Conservation (phyloP, 2,329 filamentous ascomycete species). For the Tolypocladium ovalisporum region DNA sequence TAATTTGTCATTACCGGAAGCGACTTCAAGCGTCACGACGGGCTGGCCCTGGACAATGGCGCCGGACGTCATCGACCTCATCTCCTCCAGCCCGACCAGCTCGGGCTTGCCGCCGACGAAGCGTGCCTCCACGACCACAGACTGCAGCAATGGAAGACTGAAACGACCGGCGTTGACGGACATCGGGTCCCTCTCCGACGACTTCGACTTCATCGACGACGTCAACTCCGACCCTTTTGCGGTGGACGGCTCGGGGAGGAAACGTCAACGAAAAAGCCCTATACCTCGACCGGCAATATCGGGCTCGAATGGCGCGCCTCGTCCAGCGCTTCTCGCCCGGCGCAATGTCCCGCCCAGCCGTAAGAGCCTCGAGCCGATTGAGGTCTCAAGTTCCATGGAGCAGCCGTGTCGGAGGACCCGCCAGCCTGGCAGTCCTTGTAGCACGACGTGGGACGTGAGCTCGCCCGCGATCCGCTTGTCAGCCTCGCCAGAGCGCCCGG, state of each 20-base stretch:
- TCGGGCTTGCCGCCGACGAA: neutral
- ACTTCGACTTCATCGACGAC: neutral
- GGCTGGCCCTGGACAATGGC: conserved; percentile 12
- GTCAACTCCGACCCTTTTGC: neutral
- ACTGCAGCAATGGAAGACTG: neutral
- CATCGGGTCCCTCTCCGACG: neutral
- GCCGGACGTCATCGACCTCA: conserved; percentile 22
- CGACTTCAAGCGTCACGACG: neutral
- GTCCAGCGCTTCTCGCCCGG: neutral
- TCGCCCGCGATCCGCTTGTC: neutral
- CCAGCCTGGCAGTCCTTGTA: too few species aligned
- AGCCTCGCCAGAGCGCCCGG: neutral
- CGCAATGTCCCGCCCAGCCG: neutral
- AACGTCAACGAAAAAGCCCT: neutral
- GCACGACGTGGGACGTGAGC: neutral
- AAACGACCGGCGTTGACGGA: neutral
- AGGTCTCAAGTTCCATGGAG: conserved; percentile 25
- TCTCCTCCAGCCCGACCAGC: conserved; percentile 23
- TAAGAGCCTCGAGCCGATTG: conserved; percentile 17
- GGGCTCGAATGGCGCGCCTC: neutral
- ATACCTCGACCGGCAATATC: neutral
- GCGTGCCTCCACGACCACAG: neutral
- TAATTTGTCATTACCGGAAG: neutral
- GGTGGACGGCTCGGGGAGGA: neutral
- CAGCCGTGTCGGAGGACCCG: neutral